Evolutionary conservation across 2,329 filamentous ascomycete genomes (phyloP).

Genomic region (Neoarthrinium moseri): DNA sequence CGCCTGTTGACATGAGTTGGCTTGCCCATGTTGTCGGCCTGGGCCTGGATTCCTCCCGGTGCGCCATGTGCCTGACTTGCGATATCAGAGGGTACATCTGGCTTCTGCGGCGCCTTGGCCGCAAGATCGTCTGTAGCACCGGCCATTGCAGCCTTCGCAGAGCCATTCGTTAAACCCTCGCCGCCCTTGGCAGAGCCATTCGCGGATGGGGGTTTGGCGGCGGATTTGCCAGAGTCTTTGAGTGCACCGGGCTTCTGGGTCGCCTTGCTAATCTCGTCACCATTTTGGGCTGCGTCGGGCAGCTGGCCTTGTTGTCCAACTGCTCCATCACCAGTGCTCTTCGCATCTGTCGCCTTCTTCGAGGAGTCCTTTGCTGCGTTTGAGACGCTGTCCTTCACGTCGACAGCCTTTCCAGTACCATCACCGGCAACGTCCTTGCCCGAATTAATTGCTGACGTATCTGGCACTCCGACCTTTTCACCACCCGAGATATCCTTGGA

Average conservation of each 20-base stretch:
- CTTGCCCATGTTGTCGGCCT: constrained; percentile 28
- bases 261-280: constrained; percentile 2
- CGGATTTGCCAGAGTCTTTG: neutral
- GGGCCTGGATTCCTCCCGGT: neutral
- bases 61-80: neutral
- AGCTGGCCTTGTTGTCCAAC: no score
- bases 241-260: neutral
- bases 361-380: neutral
- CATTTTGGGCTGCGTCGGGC: neutral
- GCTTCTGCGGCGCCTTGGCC: constrained; percentile 2
- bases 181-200: neutral
- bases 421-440: neutral
- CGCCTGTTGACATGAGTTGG: constrained; percentile 27
- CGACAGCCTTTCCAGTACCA: neutral
- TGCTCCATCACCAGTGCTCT: no score
- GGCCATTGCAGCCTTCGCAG: neutral
- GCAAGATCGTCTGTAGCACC: neutral
- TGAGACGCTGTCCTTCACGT: neutral
- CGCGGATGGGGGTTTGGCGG: no score
- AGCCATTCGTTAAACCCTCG: neutral
- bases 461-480: constrained; percentile 1
- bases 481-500: no score
- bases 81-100: neutral
- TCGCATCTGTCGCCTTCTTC: neutral
- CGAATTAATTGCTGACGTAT: neutral